Base-by-base conservation (phyloP, 1,139 yeast species). In the Yamadazyma sp. region DNA sequence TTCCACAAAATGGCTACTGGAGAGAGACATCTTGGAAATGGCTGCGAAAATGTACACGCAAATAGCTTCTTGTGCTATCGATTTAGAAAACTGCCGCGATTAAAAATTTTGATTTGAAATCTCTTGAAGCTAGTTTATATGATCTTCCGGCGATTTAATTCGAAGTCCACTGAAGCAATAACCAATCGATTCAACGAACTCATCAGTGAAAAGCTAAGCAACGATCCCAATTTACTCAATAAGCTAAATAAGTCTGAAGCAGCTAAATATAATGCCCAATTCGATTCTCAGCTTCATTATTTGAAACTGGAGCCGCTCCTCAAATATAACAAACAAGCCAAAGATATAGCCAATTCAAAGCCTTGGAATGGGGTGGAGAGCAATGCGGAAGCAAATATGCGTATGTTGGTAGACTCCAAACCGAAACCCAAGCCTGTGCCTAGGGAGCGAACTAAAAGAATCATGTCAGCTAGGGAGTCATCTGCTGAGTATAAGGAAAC, bases 331-430 rank as follows among this genome's bases (percentile, higher is more conserved):
- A 76, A 74, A 41, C 81, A 76, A 31, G 71, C 81, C 0, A 61
- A 67, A 41, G 82, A 79, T 1, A 64, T 77, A 2, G 52, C 59
- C 23, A 54, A 64, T 39, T 54, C 77, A 0, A 51, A 52, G 18
- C 87, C 91, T 0, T 88, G 96, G 96, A 65, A 62, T 0, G 96
- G 96, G 0, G 55, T 64, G 1, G 95, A 87, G 50, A 48, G 66
- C 1, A 52, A 55, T 0, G 48, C 59, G 2, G 89, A 83, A 45
- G 62, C 81, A 2, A 73, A 74, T 22, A 53, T 77, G 24, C 60
- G 95, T 31, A 82, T 84, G 89, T 56, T 85, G 3, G 60, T 75
- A 16, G 95, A 87, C 39, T 52, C 61, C 53, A 64, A 69, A 6
- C 75, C 82, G 17, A 77, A 74, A 46, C 78, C 81, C 1, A 48